Base-by-base conservation (phyloP, 352 stramenopile genomes). In the Plasmopara viticola region DNA sequence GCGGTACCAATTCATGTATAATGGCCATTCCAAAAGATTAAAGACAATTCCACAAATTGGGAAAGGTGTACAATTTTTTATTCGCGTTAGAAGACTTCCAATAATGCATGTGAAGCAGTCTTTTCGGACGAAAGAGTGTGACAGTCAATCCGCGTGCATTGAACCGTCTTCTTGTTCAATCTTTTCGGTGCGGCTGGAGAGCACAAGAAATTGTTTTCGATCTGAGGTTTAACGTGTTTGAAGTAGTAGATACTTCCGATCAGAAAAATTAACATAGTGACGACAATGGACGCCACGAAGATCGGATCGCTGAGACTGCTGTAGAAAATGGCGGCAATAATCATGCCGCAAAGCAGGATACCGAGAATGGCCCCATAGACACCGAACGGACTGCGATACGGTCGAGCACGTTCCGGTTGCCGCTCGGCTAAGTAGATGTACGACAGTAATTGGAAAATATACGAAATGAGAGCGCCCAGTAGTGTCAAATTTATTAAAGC, bases 341-440 rank as follows among this genome's bases (percentile, higher is more conserved):
- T 64, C 25, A 81, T 70, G 10, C 68, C 67, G 31, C 72, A 82
- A 13, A 85, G 46, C 30, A 66, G 43, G 28, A 85, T 62, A 46
- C 69, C 78, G 6, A 79, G 8, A 9, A 79, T 45, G 0, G 71
- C 74, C 0, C 78, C 78, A 0, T 57, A 45, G 3, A 86, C 49
- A 18, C 75, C 78, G 20, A 89, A 89, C 3, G 72, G 72, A n/a
- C 73, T 84, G 6, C 54, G 42, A 52, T 87, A 89, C 14, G 78
- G 75, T 14, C 78, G 78, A 33, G 41, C 13, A 9, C 77, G 69
- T 0, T 70, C 41, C 2, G 78, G 73, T 14, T 89, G 59, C 7
- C 61, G 53, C 1, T 73, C 35, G 2, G 69, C 69, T 39, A 89
- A 56, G 35, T 62, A 42, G 38, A 85, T 85, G 60, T 78, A 89